These are phyloP conservation scores for Russula sp. DNA, from an alignment of 768 basidiomycete species.

Conservation along the genomic window DNA sequence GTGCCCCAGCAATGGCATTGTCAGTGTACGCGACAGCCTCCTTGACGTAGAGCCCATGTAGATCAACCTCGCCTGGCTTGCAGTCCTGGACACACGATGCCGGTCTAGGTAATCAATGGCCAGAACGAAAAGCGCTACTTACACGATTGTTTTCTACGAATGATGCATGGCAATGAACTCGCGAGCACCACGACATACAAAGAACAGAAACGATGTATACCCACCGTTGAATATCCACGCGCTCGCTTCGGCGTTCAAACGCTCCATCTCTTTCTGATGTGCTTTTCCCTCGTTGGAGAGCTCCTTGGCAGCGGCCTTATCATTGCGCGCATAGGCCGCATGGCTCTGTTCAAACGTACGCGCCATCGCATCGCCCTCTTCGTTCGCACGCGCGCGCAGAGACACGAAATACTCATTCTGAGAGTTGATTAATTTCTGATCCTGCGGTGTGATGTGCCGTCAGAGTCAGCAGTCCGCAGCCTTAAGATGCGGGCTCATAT, in stretches of 20 bases:
- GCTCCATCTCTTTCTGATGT: constrained; percentile 71
- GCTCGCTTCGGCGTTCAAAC: constrained; percentile 72
- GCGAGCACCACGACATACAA: background rate
- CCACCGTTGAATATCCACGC: constrained; percentile 81
- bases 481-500: background rate
- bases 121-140: background rate
- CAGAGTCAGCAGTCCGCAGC: background rate
- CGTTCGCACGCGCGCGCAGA: constrained; percentile 68
- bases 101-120: background rate
- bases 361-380: constrained; percentile 76
- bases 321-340: constrained; percentile 61
- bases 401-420: constrained; percentile 59
- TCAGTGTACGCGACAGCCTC: constrained; percentile 80
- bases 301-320: constrained; percentile 76
- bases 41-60: constrained; percentile 91
- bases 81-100: constrained; percentile 40
- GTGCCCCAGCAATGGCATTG: constrained; percentile 58
- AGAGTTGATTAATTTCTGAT: constrained; percentile 57
- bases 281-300: constrained; percentile 74
- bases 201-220: constrained; percentile 17
- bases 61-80: constrained; percentile 67
- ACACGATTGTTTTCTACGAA: constrained; percentile 70
- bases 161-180: background rate
- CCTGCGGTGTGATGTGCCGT: constrained; percentile 26
- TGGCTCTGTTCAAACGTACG: constrained; percentile 63